Percentiles rank a stretch among this genome's conserved stretches.
Conservation (phyloP, 129 eudicot genomes). For the Flaveria sonorensis region DNA sequence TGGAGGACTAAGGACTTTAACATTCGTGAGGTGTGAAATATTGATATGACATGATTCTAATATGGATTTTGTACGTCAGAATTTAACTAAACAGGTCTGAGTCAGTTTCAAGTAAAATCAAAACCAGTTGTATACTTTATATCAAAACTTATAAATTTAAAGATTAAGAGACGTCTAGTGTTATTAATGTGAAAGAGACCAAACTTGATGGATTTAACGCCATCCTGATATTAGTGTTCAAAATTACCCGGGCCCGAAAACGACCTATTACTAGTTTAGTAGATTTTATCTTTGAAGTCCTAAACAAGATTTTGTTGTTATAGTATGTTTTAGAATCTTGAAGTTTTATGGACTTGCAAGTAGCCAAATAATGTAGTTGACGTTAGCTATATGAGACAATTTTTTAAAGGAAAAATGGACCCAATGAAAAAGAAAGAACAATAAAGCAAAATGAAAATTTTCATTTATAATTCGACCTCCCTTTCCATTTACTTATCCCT, state of each 20-base stretch:
- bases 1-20: neutral
- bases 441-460: constrained; percentile 32
- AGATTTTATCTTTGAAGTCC: neutral
- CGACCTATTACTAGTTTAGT: constrained; percentile 20
- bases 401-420: constrained; percentile 34
- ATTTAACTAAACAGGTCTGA: neutral
- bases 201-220: constrained; percentile 14
- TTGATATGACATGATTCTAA: neutral
- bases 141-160: neutral
- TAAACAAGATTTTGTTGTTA: constrained; percentile 5
- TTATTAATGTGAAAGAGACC: constrained; percentile 20
- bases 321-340: neutral
- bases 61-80: neutral
- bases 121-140: neutral
- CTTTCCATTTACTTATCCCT: constrained; percentile 41
- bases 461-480: constrained; percentile 35
- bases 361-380: constrained; percentile 21
- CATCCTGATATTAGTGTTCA: constrained; percentile 13
- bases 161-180: neutral
- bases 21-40: neutral
- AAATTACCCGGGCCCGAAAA: constrained; percentile 12
- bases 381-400: constrained; percentile 20
- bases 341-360: constrained; percentile 15
- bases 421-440: constrained; percentile 30
- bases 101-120: neutral